Evolutionary conservation across 768 basidiomycete species (phyloP), one percentile per base, ranked within the genome.

Genomic region (Boletus huronensis): DNA sequence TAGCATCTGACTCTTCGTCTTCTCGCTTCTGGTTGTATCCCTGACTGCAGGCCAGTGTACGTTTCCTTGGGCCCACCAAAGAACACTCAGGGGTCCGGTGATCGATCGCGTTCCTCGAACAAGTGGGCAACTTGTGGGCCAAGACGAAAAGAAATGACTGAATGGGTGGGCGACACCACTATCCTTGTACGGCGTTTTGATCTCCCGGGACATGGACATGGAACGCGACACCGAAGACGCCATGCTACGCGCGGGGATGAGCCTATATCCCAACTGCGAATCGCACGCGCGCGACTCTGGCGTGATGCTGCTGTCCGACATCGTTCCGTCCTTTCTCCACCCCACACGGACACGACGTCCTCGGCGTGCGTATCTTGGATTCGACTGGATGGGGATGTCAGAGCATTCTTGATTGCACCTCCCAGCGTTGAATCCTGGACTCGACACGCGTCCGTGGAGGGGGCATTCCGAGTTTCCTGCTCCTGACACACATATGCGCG

Each of bases 271-370:
- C 35, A 2, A 40, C 28, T 36, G 55, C 55, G 56, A 31, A 57
- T 57, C 55, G 47, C 13, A n/a, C 39, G 55, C 56, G 56, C 39
- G 55, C 56, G 56, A 57, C 55, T 58, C 55, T 56, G 47, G 9
- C 21, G 49, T 23, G 19, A 45, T 44, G 17, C 28, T n/a, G n/a
- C 23, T 29, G n/a, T 44, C 43, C n/a, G n/a, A n/a, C n/a, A n/a
- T 11, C 23, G 23, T 39, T 11, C 23, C 35, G 17, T 38, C 32
- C 23, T 38, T 38, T 38, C 19, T 10, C 54, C 26, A 23, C 26
- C 10, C 32, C 21, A 19, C 26, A 23, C 26, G 16, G 21, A 39
- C n/a, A 19, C 47, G 5, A 48, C 25, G 3, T n/a, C 38, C 35
- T 40, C 52, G 38, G 35, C 2, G 31, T 26, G 31, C 13, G 29